Evolutionary conservation across 2,329 filamentous ascomycete genomes (phyloP), one percentile per base, ranked within the genome.

Genomic region (Elsinoe australis): DNA sequence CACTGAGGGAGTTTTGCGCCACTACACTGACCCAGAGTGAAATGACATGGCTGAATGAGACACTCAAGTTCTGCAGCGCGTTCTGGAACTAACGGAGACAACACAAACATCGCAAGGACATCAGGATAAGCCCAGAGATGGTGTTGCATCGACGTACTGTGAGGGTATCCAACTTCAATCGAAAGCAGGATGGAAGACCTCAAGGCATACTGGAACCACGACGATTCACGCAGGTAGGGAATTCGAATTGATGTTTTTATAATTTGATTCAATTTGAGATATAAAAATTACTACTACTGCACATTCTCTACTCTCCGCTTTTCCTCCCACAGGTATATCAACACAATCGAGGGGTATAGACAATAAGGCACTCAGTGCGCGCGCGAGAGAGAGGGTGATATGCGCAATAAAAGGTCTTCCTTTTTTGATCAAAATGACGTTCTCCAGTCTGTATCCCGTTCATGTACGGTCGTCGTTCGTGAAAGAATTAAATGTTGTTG

Each of bases 381-480:
- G 39, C 19, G 38, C 29, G 38, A 28, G 24, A 22, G 38, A 26
- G 38, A 9, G 12, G 12, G 21, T 42, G 29, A 15, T 39, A 39
- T 3, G 21, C 21, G 35, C 18, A 28, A 15, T 29, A 10, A 28
- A 17, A 26, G 12, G 26, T 29, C 26, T 12, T 8, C 26, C 22
- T 15, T 32, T 44, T 44, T 44, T 12, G 12, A 9, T 19, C 21
- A 44, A 28, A 14, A 10, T 15, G 26, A 44, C 39, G 15, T 29
- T 17, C 10, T 26, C 28, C 14, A 44, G 9, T 21, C 15, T 31
- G 24, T 31, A 17, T 32, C n/a, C 39, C 39, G 39, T 32, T 44
- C 39, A 21, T 44, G 3, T 44, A 44, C 39, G 39, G 39, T 44
- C 39, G 39, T 44, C 39, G 24, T 39, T 44, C 39, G 39, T 44